Evolutionary conservation across 192 early-diverging fungal genomes (phyloP), one percentile per base, ranked within the genome.

Genomic region (Umbelopsis vinacea): DNA sequence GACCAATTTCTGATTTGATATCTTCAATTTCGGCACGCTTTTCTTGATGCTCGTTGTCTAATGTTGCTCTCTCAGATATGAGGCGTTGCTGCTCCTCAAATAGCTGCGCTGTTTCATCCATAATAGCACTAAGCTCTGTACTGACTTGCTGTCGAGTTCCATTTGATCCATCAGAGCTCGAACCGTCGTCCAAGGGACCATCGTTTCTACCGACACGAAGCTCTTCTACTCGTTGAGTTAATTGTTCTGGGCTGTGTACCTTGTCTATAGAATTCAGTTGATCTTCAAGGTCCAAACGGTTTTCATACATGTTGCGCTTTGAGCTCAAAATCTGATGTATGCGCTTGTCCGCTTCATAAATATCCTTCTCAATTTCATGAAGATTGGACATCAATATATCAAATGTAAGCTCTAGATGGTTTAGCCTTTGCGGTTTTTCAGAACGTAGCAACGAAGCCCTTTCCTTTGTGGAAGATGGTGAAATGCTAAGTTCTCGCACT

Each of bases 361-460:
- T 72, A 66, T 86, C 85, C 3, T 75, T 79, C 22, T 82, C 79
- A 45, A 86, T 84, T 68, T 86, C 85, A 15, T 72, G 72, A n/a
- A 86, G 52, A 54, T 86, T 86, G 15, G 85, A 76, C 69, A 79
- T 82, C n/a, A 82, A 46, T 24, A 86, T 84, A 29, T 84, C 85
- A 75, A 86, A 86, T 12, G 76, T 69, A 11, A 86, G 46, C 38
- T 86, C 85, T 3, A 86, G 76, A 48, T 84, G 79, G 21, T 86
- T 84, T 11, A 86, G 46, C 15, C 19, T 11, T 12, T 63, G 57
- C 4, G 57, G 57, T 14, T 38, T 63, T 63, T 63, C 57, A 19
- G 57, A 63, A 3, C 33, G 26, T 0, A 63, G 2, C n/a, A 26
- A 37, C 4, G 15, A 19, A 29, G 57, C 1, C 14, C 33, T 4